Percentiles rank a stretch among this genome's conserved stretches.
Conservation (phyloP, 2,329 filamentous ascomycete species). For the Basipetospora chlamydospora region DNA sequence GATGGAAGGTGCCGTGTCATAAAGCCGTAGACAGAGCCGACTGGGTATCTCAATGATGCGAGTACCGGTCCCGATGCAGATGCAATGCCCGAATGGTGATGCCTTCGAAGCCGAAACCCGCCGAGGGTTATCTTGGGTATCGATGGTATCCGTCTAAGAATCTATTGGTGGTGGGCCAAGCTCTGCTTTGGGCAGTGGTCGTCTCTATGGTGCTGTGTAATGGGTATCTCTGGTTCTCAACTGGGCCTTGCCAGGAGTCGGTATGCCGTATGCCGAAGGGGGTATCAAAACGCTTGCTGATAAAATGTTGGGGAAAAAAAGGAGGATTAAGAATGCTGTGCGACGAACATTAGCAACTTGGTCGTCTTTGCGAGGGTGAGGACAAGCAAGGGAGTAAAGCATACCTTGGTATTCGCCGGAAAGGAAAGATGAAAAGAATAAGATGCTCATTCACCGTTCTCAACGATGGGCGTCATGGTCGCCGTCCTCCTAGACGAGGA, state of each 20-base stretch:
- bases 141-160: no score
- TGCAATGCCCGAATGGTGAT: no score
- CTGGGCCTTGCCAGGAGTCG: slow-evolving; percentile 6
- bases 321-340: not conserved
- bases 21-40: no score
- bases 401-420: slow-evolving; percentile 2
- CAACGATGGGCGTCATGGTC: slow-evolving; percentile 3
- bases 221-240: slow-evolving; percentile 5
- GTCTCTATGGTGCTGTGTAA: slow-evolving; percentile 4
- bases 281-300: slow-evolving; percentile 1
- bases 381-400: not conserved
- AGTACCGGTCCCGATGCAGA: no score
- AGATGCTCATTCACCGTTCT: slow-evolving; percentile 2
- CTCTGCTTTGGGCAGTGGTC: slow-evolving; percentile 2
- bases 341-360: no score
- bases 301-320: slow-evolving; percentile 1
- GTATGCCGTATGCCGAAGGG: not conserved
- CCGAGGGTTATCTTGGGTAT: no score
- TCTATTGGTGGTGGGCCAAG: not conserved
- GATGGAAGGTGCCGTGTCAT: no score
- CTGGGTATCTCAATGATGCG: no score
- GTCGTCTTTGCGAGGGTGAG: not conserved
- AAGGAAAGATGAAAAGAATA: not conserved
- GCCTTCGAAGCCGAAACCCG: no score
- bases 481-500: slow-evolving; percentile 3